Conservation (phyloP, 2,329 filamentous ascomycete species). For the Apiospora pterosperma region DNA sequence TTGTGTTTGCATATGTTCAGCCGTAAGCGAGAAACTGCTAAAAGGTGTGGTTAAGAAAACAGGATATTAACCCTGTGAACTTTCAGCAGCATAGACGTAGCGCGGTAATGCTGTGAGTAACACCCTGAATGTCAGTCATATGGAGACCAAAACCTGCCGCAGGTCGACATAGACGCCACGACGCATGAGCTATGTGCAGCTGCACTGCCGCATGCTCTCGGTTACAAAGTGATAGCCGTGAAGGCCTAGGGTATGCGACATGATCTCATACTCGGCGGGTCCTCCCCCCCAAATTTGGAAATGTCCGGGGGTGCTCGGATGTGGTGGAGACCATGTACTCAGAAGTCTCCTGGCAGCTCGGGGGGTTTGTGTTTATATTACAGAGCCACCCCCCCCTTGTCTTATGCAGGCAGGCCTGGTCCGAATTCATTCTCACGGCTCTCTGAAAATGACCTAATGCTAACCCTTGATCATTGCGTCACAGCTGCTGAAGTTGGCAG, state of each 20-base stretch:
- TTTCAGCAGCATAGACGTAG: neutral
- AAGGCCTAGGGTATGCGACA: neutral
- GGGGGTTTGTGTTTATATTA: neutral
- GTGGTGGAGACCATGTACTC: constrained; percentile 3
- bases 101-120: neutral
- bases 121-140: neutral
- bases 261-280: neutral
- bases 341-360: neutral
- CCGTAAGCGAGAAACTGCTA: neutral
- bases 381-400: neutral
- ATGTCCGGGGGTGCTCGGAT: neutral
- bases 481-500: neutral
- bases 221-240: neutral
- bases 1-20: neutral
- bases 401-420: neutral
- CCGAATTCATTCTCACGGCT: neutral
- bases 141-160: neutral
- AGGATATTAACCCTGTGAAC: neutral
- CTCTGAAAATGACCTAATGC: neutral
- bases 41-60: neutral
- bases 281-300: neutral
- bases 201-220: neutral
- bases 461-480: neutral
- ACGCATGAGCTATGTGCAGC: neutral
- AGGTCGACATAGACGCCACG: neutral